A percentile compares a stretch with the other conserved stretches of the same genome.
These are phyloP conservation scores for Aquilaria sinensis DNA, from an alignment of 345 rosid genomes.

Conservation along the genomic window DNA sequence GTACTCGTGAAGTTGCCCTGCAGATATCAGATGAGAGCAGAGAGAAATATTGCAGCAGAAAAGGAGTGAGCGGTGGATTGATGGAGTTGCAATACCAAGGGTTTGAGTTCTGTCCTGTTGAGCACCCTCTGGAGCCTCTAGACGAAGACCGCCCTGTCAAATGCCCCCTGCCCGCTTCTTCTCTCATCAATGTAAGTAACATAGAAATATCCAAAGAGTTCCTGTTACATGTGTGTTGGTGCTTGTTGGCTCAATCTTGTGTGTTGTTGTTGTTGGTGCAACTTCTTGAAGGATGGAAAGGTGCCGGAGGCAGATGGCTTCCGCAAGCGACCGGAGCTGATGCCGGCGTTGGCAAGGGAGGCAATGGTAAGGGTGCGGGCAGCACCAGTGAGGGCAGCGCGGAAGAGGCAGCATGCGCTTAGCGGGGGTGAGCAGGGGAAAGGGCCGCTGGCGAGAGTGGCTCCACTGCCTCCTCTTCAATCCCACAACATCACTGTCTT, in stretches of 20 bases:
- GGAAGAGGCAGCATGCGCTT: constrained; percentile 59
- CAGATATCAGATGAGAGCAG: constrained; percentile 16
- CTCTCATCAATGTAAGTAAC: constrained; percentile 46
- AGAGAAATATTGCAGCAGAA: constrained; percentile 9
- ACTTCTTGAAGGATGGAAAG: constrained; percentile 22
- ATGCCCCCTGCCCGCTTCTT: constrained; percentile 72
- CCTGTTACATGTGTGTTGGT: neutral
- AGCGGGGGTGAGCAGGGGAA: constrained; percentile 27
- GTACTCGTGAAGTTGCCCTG: constrained; percentile 5
- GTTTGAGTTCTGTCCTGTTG: constrained; percentile 73
- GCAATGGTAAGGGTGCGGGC: constrained; percentile 14
- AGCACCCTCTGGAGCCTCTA: constrained; percentile 81
- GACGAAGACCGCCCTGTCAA: constrained; percentile 88
- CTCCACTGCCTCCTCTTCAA: constrained; percentile 24
- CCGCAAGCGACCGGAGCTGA: constrained; percentile 21
- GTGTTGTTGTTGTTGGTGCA: neutral
- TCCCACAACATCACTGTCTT: constrained; percentile 34
- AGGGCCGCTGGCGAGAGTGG: constrained; percentile 25
- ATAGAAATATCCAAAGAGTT: neutral
- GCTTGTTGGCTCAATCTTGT: neutral
- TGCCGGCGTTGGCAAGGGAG: constrained; percentile 12
- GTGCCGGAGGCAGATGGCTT: constrained; percentile 24
- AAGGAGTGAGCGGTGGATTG: neutral
- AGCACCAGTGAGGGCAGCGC: constrained; percentile 32
- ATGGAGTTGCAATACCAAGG: constrained; percentile 26